phyloP scores from a whole-genome alignment of 208 protist genomes.

The Crithidia mellificae region DNA sequence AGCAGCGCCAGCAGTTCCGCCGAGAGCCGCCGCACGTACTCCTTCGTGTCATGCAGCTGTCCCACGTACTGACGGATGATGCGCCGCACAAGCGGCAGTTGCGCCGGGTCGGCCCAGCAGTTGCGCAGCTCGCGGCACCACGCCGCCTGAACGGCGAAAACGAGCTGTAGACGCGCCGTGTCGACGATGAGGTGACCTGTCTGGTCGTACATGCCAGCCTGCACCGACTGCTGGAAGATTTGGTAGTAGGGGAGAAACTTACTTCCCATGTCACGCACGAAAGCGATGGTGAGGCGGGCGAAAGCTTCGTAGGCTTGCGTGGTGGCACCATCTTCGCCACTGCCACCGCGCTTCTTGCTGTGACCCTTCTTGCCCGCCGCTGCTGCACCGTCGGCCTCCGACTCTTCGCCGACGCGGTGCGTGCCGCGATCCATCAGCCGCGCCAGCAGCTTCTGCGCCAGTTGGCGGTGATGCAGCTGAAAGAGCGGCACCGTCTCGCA shows the following conservation, averaged over 20 bases:
- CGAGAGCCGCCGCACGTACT: conserved; percentile 83
- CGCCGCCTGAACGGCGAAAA: conserved; percentile 80
- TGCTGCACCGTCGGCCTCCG: not conserved
- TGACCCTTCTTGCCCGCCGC: conserved; percentile 3
- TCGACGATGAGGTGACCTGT: conserved; percentile 66
- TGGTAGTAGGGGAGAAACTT: conserved; percentile 85
- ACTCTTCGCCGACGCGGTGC: conserved; percentile 14
- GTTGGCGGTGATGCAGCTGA: conserved; percentile 64
- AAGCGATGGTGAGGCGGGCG: conserved; percentile 76
- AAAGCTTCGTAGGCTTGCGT: conserved; percentile 84
- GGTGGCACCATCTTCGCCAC: conserved; percentile 17
- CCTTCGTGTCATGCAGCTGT: conserved; percentile 78
- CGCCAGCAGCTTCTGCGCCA: conserved; percentile 75
- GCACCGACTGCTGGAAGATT: conserved; percentile 81
- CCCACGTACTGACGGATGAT: conserved; percentile 68
- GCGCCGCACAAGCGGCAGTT: conserved; percentile 36
- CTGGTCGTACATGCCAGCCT: conserved; percentile 77
- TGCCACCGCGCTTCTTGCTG: conserved; percentile 6
- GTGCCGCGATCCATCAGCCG: conserved; percentile 56
- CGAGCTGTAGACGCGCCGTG: conserved; percentile 71
- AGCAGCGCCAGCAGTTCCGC: conserved; percentile 79
- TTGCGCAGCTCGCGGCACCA: conserved; percentile 84
- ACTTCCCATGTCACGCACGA: conserved; percentile 75
- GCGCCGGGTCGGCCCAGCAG: conserved; percentile 49
- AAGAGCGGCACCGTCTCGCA: conserved; percentile 77